Conservation (phyloP, 352 stramenopile genomes). For the Nothophytophthora sp. region DNA sequence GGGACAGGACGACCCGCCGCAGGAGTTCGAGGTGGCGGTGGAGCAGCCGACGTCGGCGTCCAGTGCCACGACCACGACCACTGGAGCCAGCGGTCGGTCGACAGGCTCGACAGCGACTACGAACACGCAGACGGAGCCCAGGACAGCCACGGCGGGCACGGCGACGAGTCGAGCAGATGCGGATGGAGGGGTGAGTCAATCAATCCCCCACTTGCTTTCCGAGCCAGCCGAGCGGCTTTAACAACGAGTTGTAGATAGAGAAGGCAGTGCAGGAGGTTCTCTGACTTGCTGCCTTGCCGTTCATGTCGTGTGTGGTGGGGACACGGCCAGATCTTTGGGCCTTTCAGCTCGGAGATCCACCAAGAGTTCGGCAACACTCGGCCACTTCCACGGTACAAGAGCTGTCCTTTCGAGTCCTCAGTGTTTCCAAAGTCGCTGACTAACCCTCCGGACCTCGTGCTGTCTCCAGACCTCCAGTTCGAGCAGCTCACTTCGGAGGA, state of each 20-base stretch:
- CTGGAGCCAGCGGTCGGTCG: background rate
- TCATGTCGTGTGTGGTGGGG: no score
- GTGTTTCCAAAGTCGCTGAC: background rate
- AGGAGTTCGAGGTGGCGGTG: constrained; percentile 46
- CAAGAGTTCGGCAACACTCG: constrained; percentile 35
- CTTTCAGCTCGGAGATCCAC: constrained; percentile 27
- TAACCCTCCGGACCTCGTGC: background rate
- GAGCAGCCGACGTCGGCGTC: background rate
- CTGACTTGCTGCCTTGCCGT: background rate
- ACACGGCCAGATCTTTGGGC: constrained; percentile 19
- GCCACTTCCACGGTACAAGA: constrained; percentile 13
- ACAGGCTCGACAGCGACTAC: constrained; percentile 7
- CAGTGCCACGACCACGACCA: background rate
- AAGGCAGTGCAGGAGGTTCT: no score
- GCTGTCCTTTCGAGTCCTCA: background rate
- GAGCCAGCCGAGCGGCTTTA: no score
- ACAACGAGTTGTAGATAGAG: no score
- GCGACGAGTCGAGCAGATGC: no score
- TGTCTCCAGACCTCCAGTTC: constrained; percentile 12
- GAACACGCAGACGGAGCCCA: constrained; percentile 17
- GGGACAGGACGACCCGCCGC: constrained; percentile 71
- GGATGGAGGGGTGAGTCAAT: no score
- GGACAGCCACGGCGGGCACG: background rate
- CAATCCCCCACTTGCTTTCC: no score
- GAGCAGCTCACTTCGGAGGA: constrained; percentile 13